These are phyloP conservation scores for Suillus alpinus DNA, from an alignment of 768 basidiomycete genomes.

Conservation along the genomic window DNA sequence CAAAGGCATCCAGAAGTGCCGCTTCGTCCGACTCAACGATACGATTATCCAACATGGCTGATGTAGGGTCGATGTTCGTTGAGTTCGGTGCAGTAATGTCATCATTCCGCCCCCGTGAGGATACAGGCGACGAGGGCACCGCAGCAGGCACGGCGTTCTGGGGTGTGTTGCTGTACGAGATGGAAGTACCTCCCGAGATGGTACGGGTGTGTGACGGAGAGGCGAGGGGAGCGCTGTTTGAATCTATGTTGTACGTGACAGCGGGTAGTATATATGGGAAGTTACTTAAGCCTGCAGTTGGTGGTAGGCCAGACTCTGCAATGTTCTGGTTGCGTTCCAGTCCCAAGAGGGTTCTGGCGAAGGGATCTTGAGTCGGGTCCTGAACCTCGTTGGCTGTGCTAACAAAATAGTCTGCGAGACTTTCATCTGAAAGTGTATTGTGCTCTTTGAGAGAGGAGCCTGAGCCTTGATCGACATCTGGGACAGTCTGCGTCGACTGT, in stretches of 20 bases:
- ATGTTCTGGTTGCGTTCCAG: background rate
- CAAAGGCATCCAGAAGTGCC: slow-evolving; percentile 4
- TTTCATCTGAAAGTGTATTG: background rate
- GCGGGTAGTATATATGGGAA: background rate
- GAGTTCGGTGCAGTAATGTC: background rate
- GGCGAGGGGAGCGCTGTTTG: slow-evolving; percentile 1
- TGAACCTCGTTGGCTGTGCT: background rate
- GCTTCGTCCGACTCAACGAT: background rate
- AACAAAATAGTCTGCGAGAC: background rate
- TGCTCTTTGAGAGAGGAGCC: slow-evolving; percentile 3
- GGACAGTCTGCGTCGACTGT: slow-evolving; percentile 7
- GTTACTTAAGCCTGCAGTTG: background rate
- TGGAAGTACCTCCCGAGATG: background rate
- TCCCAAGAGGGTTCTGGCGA: background rate
- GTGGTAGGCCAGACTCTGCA: background rate
- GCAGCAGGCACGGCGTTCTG: slow-evolving; percentile 5
- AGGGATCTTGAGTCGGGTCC: background rate
- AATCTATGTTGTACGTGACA: background rate
- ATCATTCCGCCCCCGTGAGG: background rate
- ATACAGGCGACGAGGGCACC: background rate
- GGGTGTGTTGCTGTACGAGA: slow-evolving; percentile 1
- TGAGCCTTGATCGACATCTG: slow-evolving; percentile 4
- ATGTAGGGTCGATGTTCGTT: background rate
- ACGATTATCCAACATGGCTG: background rate
- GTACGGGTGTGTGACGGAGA: slow-evolving; percentile 11